Evolutionary conservation across 257 asterid species (phyloP).

Genomic region (Nicotiana tomentosiformis): DNA sequence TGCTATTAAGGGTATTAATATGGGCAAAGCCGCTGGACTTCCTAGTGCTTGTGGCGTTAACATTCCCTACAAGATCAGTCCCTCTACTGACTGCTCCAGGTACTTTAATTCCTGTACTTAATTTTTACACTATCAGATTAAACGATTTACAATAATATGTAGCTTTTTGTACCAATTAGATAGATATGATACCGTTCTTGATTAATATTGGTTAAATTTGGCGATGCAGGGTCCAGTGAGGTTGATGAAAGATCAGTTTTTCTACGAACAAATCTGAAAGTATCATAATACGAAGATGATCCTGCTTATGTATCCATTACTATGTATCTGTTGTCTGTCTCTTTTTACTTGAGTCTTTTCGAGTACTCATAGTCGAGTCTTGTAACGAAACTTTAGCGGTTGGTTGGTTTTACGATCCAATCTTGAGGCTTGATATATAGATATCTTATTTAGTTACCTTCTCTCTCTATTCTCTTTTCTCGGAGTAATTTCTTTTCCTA

Average conservation of each 20-base stretch:
- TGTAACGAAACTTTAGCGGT: background rate
- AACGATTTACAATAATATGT: too few relatives aligned
- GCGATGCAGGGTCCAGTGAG: background rate
- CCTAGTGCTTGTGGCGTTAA: background rate
- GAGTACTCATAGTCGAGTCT: background rate
- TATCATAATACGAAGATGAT: background rate
- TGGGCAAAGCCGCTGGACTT: background rate
- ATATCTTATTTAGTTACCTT: too few relatives aligned
- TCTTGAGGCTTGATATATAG: background rate
- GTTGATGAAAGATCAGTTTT: background rate
- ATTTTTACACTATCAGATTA: too few relatives aligned
- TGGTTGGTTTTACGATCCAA: background rate
- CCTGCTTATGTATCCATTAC: background rate
- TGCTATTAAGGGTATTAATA: background rate
- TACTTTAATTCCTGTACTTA: background rate
- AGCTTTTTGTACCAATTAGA: too few relatives aligned
- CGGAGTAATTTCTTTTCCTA: background rate
- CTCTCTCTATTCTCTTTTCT: background rate
- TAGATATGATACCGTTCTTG: background rate
- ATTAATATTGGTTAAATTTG: background rate
- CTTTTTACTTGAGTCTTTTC: background rate
- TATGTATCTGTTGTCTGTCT: background rate
- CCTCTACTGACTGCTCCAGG: constrained; percentile 16
- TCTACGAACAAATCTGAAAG: background rate
- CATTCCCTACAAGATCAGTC: constrained; percentile 17